Evolutionary conservation across 2,329 filamentous ascomycete species (phyloP), one percentile per base, ranked within the genome.

Genomic region (Diaporthe caulivora): DNA sequence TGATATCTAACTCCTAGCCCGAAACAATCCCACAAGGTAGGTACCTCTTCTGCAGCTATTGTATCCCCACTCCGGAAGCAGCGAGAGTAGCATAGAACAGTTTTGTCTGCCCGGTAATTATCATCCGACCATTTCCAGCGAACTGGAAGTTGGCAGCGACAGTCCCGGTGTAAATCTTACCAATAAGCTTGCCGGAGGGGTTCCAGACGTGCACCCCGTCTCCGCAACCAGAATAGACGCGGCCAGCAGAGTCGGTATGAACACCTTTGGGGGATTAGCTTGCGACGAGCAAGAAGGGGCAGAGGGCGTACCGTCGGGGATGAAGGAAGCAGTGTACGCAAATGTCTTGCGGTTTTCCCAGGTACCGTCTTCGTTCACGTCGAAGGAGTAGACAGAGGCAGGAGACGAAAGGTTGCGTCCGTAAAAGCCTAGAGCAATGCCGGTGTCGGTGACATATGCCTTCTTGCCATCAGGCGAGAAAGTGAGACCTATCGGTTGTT

Each of bases 401-500:
- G 87, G 85, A 7, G 81, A 77, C 0, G 83, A 82, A 1, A 80
- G 77, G 49, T 87, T 85, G 37, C 78, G 76, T 17, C 87, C 87
- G 68, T 81, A 83, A 17, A 85, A 82, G 0, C 79, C 84, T 13
- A 81, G 82, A 4, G 81, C 81, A 26, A 83, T 82, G 2, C 89
- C 90, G 0, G 87, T 89, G 75, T 91, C 89, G 9, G 88, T 87
- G 3, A 91, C 80, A 72, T 91, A 91, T 0, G 86, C 81, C 26
- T 84, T 81, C 17, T 80, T 80, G 31, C 87, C 86, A 74, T 87
- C 84, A 0, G 87, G 88, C 0, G 86, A 87, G 77, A 91, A 90
- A 11, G 84, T 86, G 54, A 91, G 78, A 10, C 89, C 85, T 84
- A 31, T 0, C 15, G 1, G 3, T 21, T 40, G 31, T 67, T 29